Conservation (phyloP, 352 stramenopile species). For the Phytophthora capsici region DNA sequence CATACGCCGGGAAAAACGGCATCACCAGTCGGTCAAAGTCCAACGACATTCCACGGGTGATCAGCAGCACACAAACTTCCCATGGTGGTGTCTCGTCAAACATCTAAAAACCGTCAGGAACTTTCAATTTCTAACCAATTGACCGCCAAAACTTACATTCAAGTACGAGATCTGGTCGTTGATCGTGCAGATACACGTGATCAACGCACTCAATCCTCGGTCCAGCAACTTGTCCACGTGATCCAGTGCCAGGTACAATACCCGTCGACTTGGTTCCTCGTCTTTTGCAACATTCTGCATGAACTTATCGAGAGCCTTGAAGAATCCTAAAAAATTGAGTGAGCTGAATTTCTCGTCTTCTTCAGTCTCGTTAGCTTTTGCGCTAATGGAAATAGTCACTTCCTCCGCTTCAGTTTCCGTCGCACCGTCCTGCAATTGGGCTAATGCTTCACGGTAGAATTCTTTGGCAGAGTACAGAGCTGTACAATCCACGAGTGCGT, state of each 20-base stretch:
- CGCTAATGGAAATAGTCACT: constrained; percentile 13
- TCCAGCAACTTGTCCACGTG: constrained; percentile 74
- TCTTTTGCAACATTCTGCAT: constrained; percentile 35
- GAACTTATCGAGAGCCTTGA: constrained; percentile 65
- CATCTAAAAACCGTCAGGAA: constrained; percentile 40
- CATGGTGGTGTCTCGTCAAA: constrained; percentile 53
- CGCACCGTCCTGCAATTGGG: constrained; percentile 53
- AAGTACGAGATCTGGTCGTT: constrained; percentile 72
- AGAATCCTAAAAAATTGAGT: constrained; percentile 76
- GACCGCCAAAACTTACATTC: constrained; percentile 39
- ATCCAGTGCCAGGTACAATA: constrained; percentile 72
- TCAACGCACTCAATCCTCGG: constrained; percentile 53
- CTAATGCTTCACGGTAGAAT: constrained; percentile 77
- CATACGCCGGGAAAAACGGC: constrained; percentile 57
- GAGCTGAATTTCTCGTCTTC: constrained; percentile 49
- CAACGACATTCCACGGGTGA: constrained; percentile 72
- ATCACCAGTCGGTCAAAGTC: constrained; percentile 64
- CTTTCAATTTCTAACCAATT: neutral
- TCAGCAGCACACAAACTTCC: constrained; percentile 65
- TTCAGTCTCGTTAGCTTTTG: constrained; percentile 5
- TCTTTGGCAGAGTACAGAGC: constrained; percentile 67
- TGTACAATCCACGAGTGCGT: constrained; percentile 76
- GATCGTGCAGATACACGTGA: constrained; percentile 74
- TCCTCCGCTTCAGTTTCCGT: constrained; percentile 8
- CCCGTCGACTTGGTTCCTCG: constrained; percentile 15